Percentiles rank a stretch among this genome's conserved stretches.
These are phyloP conservation scores for Chrysoporthe cubensis DNA, from an alignment of 2,329 filamentous ascomycete species.

Conservation along the genomic window DNA sequence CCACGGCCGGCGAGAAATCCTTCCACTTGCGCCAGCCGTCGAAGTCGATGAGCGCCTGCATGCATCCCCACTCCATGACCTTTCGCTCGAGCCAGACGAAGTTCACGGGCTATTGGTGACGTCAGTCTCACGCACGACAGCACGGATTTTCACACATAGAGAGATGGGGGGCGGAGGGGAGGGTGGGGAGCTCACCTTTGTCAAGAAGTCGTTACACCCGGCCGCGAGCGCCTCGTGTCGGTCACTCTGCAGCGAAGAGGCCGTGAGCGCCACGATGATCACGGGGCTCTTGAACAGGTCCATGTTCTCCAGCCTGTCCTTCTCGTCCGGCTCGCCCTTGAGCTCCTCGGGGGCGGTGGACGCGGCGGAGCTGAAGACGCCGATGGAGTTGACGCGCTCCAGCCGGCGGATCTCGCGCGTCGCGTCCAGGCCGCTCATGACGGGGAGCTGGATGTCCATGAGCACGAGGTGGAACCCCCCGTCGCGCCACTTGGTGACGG, in stretches of 20 bases:
- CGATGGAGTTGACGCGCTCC: conserved; percentile 89
- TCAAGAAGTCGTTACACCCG: conserved; percentile 97
- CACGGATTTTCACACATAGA: conserved; percentile 3
- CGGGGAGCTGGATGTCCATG: conserved; percentile 97
- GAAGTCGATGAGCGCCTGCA: conserved; percentile 98
- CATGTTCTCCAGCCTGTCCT: conserved; percentile 70
- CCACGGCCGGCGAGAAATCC: conserved; percentile 62
- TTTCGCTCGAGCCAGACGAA: conserved; percentile 97
- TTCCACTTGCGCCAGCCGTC: conserved; percentile 99
- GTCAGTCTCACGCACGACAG: conserved; percentile 28
- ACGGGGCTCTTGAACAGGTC: conserved; percentile 91
- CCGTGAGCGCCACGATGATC: conserved; percentile 95
- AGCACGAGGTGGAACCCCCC: conserved; percentile 95
- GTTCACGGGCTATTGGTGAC: conserved; percentile 75
- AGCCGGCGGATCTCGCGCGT: conserved; percentile 92
- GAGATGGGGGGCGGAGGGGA: neutral
- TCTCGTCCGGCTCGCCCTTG: conserved; percentile 55
- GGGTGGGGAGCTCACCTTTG: conserved; percentile 68
- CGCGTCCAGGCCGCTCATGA: conserved; percentile 94
- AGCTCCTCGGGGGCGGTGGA: conserved; percentile 55
- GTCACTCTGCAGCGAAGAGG: conserved; percentile 92
- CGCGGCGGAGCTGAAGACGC: conserved; percentile 75
- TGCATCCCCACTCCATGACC: conserved; percentile 99
- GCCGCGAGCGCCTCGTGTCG: conserved; percentile 92
- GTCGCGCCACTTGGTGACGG: conserved; percentile 87